Conservation (phyloP, 2,329 filamentous ascomycete species). For the Pezicula neosporulosa region DNA sequence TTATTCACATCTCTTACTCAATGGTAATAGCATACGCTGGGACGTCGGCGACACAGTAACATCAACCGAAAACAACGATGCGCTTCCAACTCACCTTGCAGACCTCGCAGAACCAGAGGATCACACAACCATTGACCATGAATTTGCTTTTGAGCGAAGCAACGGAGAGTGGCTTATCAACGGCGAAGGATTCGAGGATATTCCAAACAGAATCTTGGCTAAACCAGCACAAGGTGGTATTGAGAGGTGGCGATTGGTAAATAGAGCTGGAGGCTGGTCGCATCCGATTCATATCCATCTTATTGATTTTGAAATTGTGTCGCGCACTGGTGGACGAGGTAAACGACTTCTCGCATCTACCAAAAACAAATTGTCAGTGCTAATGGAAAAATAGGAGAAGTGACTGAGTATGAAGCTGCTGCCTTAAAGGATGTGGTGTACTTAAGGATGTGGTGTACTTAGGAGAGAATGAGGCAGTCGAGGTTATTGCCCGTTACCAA, state of each 20-base stretch:
- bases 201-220: slow-evolving; percentile 44
- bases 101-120: too few species aligned
- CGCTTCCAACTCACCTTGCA: too few species aligned
- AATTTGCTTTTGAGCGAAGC: too few species aligned
- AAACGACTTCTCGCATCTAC: too few species aligned
- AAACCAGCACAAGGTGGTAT: slow-evolving; percentile 42
- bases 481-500: slow-evolving; percentile 45
- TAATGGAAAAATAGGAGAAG: too few species aligned
- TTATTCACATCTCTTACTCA: too few species aligned
- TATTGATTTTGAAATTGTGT: slow-evolving; percentile 51
- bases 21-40: too few species aligned
- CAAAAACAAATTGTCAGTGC: too few species aligned
- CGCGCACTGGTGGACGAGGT: slow-evolving; percentile 41
- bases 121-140: too few species aligned
- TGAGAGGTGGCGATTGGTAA: slow-evolving; percentile 47
- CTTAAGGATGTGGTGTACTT: slow-evolving; percentile 58
- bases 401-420: slow-evolving; percentile 49
- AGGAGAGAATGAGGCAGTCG: slow-evolving; percentile 42
- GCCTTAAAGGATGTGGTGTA: too few species aligned
- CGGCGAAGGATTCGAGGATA: slow-evolving; percentile 43
- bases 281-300: slow-evolving; percentile 56
- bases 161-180: slow-evolving; percentile 19
- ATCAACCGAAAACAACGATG: too few species aligned
- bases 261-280: slow-evolving; percentile 45
- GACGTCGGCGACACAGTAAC: too few species aligned